Evolutionary conservation across 2,329 filamentous ascomycete species (phyloP), one percentile per base, ranked within the genome.

Genomic region (Paraphoma chrysanthemicola): DNA sequence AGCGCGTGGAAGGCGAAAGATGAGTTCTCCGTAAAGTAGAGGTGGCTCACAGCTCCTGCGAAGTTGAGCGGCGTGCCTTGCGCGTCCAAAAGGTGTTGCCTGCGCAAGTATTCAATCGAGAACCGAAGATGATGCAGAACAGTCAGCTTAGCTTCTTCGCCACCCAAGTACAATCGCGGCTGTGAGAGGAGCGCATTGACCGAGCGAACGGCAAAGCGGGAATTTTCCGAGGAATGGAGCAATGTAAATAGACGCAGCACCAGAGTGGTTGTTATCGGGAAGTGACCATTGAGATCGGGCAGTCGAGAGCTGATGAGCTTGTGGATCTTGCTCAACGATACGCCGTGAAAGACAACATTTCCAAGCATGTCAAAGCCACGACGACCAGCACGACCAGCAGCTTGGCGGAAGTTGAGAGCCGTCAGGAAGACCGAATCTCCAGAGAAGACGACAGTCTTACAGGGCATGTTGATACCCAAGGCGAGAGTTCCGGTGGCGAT

Each of bases 291-390:
- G 0, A 94, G 81, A 58, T 91, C 89, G 0, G 90, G 91, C 1
- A 94, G 79, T 12, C 87, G 82, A 0, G 90, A 91, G 54, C 89
- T 91, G 68, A 93, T 85, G 49, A 94, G 82, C 49, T 90, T 85
- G 58, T 85, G 83, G 1, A 87, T 85, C 63, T 91, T 88, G 43
- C 83, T 79, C 7, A 78, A 72, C 0, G 83, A 78, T 14, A 94
- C 82, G 1, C 85, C 85, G 59, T 90, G 88, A 74, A 94, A 94
- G 1, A 94, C 88, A 1, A 94, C 88, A 66, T 94, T 94, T 54
- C 91, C 91, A 1, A 94, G 83, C 18, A 92, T 78, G 70, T 94
- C 91, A 60, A 94, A 94, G 1, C 91, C 91, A 78, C 91, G 85
- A 74, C 91, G 88, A 63, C 91, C 91, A 31, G 91, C 89, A 81